These are phyloP conservation scores for Magnolia kwangsiensis DNA, from an alignment of 164 flowering plant species.

Conservation along the genomic window DNA sequence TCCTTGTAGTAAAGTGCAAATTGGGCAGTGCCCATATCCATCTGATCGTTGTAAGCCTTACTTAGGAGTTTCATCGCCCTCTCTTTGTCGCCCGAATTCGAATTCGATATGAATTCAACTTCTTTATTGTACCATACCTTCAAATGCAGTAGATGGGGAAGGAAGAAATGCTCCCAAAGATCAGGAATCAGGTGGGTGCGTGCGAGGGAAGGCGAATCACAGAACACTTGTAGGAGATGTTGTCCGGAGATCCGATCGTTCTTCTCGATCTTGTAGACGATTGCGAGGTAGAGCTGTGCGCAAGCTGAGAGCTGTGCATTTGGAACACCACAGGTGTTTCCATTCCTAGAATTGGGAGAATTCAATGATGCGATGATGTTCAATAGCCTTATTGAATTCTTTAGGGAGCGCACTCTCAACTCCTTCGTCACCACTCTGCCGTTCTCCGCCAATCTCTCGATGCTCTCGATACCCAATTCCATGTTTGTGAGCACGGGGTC, in stretches of 20 bases:
- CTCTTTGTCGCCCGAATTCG: constrained; percentile 20
- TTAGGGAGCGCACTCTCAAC: constrained; percentile 25
- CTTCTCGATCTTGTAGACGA: constrained; percentile 56
- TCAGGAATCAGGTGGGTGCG: constrained; percentile 57
- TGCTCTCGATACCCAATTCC: constrained; percentile 43
- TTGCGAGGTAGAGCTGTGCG: constrained; percentile 60
- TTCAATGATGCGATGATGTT: constrained; percentile 44
- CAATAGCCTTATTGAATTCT: constrained; percentile 38
- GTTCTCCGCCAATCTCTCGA: constrained; percentile 36
- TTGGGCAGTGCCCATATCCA: constrained; percentile 58
- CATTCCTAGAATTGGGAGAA: constrained; percentile 23
- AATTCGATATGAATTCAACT: constrained; percentile 26
- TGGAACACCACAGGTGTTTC: constrained; percentile 35
- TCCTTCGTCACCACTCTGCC: constrained; percentile 21
- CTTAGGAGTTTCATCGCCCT: constrained; percentile 34
- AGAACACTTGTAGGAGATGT: constrained; percentile 61
- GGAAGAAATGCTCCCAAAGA: constrained; percentile 73
- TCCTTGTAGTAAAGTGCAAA: constrained; percentile 64
- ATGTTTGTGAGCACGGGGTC: constrained; percentile 37
- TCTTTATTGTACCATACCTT: constrained; percentile 60
- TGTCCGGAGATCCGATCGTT: constrained; percentile 51
- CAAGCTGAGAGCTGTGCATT: constrained; percentile 55
- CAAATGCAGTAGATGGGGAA: constrained; percentile 71
- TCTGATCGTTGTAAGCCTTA: constrained; percentile 39
- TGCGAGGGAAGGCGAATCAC: constrained; percentile 54